A percentile compares a stretch with the other conserved stretches of the same genome.
These are phyloP conservation scores for Crucibulum laeve DNA, from an alignment of 768 basidiomycete species.

Conservation along the genomic window DNA sequence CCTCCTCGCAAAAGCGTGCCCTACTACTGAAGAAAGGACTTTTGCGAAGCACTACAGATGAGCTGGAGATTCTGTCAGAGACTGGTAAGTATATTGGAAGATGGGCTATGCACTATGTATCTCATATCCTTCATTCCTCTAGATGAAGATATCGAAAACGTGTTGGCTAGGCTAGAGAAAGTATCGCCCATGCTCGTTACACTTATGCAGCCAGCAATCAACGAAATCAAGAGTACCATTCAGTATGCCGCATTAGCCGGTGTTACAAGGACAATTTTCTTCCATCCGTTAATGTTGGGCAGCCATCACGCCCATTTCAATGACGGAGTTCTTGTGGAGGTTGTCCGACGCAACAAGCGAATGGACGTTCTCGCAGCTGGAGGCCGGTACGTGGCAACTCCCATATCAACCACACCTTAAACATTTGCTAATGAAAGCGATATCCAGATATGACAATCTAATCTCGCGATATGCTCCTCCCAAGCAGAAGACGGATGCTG, in stretches of 20 bases:
- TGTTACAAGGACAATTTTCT: conserved; percentile 55
- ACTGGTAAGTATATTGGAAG: conserved; percentile 35
- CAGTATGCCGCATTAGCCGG: conserved; percentile 58
- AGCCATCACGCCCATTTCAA: conserved; percentile 62
- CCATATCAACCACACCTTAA: neutral
- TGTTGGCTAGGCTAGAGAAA: conserved; percentile 55
- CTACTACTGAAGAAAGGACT: conserved; percentile 68
- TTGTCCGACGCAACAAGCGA: conserved; percentile 61
- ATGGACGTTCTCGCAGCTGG: conserved; percentile 76
- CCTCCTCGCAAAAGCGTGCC: conserved; percentile 64
- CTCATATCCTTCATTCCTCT: neutral
- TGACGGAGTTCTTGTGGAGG: conserved; percentile 73
- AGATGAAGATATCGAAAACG: conserved; percentile 63
- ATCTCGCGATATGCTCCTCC: conserved; percentile 57
- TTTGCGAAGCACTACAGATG: conserved; percentile 62
- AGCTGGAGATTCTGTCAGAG: conserved; percentile 68
- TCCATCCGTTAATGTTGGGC: conserved; percentile 74
- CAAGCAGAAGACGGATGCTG: conserved; percentile 46
- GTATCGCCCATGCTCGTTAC: conserved; percentile 47
- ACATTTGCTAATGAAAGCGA: neutral
- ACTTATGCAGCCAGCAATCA: conserved; percentile 44
- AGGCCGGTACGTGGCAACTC: conserved; percentile 51
- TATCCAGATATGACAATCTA: conserved; percentile 64
- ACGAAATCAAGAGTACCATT: conserved; percentile 62
- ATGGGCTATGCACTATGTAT: neutral